Evolutionary conservation across 306 rosid species (phyloP), one percentile per base, ranked within the genome.

Genomic region (Vigna trinervia): DNA sequence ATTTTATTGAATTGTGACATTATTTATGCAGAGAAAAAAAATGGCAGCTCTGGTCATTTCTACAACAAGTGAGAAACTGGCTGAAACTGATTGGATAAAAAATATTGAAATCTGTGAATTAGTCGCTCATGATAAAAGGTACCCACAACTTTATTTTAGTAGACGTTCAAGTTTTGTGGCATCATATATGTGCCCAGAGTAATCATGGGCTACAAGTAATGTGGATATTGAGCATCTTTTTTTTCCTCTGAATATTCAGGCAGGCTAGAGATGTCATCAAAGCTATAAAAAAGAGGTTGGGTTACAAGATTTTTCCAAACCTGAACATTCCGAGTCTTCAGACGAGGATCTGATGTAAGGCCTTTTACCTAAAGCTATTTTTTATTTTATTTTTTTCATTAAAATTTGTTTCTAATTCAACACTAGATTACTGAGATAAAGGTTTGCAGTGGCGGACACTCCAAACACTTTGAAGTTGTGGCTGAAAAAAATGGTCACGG

Each of bases 71-170:
- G 96, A 90, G 73, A 92, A 87, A 75, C 85, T 92, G 70, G 61
- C 82, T 28, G 98, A 94, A 81, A 84, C 90, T 51, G 97, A 94
- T 84, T 94, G 98, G 98, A 73, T 62, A 13, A 92, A 90, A 80
- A 94, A 94, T 81, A 94, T 94, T 85, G 86, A 90, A 80, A 90
- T 94, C 26, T 92, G 98, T 60, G 98, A 92, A 85, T 80, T 90
- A 83, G 96, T 92, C 58, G 94, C 95, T 78, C 88, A 15, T 59
- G 97, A 94, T 87, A 89, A 78, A 75, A 92, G 96, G 98, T 94
- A 82, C 36, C 14, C 38, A 1, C 38, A 23, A 52, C 70, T 77
- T 34, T 76, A 61, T 3, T 43, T 23, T 66, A 36, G 46, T 76
- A 43, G 71, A n/a, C 41, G 32, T 56, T 70, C 66, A 61, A 61